Percentiles rank a stretch among this genome's conserved stretches.
Evolutionary conservation across 257 asterid species (phyloP).

Genomic region (Ballota nigra): DNA sequence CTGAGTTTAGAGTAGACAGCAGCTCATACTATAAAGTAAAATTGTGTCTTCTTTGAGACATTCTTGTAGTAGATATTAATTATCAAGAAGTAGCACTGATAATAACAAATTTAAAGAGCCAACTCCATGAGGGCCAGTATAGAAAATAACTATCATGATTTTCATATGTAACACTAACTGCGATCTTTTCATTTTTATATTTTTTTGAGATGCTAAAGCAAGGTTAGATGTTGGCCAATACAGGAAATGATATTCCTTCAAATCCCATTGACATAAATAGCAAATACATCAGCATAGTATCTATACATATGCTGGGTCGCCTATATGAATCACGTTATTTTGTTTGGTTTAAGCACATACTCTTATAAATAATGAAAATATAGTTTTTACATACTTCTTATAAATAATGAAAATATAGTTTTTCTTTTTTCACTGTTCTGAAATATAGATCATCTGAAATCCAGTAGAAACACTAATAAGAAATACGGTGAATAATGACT

Average conservation of each 20-base stretch:
- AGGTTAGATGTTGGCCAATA: neutral
- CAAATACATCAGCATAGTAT: too few species aligned
- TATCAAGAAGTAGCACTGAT: neutral
- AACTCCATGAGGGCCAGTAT: neutral
- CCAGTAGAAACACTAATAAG: constrained; percentile 4
- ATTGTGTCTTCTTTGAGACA: neutral
- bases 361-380: neutral
- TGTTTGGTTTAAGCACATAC: neutral
- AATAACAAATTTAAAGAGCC: neutral
- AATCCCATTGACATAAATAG: neutral
- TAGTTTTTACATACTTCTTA: too few species aligned
- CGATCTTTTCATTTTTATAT: neutral
- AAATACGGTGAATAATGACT: neutral
- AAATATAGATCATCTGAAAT: constrained; percentile 2
- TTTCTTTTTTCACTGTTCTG: neutral
- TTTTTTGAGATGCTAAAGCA: neutral
- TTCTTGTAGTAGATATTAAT: neutral
- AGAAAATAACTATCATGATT: neutral
- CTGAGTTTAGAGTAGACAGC: neutral
- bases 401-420: neutral
- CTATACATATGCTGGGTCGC: neutral
- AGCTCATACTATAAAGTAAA: neutral
- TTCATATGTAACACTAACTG: too few species aligned
- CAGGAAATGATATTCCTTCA: neutral
- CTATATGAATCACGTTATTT: neutral